Evolutionary conservation across 768 basidiomycete genomes (phyloP).

Genomic region (Peribolospora baueri): DNA sequence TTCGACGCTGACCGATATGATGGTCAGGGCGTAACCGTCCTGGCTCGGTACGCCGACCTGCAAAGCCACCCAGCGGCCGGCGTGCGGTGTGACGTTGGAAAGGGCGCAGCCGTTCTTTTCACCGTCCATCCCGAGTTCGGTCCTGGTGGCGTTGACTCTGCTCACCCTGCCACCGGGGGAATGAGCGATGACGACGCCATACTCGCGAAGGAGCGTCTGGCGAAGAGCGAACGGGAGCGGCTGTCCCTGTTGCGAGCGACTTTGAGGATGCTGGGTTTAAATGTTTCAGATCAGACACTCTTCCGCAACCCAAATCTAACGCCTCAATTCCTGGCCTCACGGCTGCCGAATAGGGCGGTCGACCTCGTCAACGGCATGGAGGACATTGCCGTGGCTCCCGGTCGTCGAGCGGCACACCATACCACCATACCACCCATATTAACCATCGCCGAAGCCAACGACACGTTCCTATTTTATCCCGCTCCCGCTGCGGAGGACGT

Average conservation of each 20-base stretch:
- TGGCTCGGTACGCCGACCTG: slow-evolving; percentile 21
- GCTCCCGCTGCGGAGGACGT: not conserved
- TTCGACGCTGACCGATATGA: slow-evolving; percentile 9
- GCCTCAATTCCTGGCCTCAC: slow-evolving; percentile 36
- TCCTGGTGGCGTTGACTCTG: slow-evolving; percentile 17
- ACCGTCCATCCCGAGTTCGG: slow-evolving; percentile 37
- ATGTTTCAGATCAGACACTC: slow-evolving; percentile 11
- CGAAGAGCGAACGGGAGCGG: slow-evolving; percentile 15
- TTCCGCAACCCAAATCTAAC: slow-evolving; percentile 24
- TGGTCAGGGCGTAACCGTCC: slow-evolving; percentile 13
- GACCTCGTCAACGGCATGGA: slow-evolving; percentile 15
- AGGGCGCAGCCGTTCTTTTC: slow-evolving; percentile 28
- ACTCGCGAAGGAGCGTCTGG: slow-evolving; percentile 3
- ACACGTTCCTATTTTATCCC: slow-evolving; percentile 21
- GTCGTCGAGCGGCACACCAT: slow-evolving; percentile 14
- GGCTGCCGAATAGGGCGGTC: slow-evolving; percentile 22
- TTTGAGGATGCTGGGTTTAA: slow-evolving; percentile 13
- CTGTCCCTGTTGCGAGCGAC: slow-evolving; percentile 20
- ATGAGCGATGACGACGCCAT: slow-evolving; percentile 9
- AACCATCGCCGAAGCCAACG: slow-evolving; percentile 39
- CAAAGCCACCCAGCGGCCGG: slow-evolving; percentile 19
- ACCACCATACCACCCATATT: slow-evolving; percentile 6
- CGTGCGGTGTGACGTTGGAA: slow-evolving; percentile 21
- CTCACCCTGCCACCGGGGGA: slow-evolving; percentile 9
- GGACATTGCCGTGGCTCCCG: slow-evolving; percentile 1